A percentile compares a stretch with the other conserved stretches of the same genome.
Conservation (phyloP, 2,329 filamentous ascomycete genomes). For the Microdochium trichocladiopsis region DNA sequence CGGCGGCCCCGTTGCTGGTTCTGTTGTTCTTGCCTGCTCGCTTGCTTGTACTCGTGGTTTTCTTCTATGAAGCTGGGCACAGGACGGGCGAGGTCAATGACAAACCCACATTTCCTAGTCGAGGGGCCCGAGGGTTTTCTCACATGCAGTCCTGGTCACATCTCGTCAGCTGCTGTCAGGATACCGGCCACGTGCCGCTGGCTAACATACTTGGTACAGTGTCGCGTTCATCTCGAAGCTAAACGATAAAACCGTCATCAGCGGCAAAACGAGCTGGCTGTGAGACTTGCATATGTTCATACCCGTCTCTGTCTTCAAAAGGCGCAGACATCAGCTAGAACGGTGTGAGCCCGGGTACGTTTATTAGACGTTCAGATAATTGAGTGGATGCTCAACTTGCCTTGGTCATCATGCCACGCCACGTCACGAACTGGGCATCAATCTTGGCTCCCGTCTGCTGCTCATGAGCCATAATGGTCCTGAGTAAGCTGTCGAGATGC, state of each 20-base stretch:
- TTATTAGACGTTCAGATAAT: background rate
- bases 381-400: constrained; percentile 33
- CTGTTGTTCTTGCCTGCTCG: constrained; percentile 52
- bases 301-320: constrained; percentile 76
- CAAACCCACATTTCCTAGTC: background rate
- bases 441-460: constrained; percentile 58
- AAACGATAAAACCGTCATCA: constrained; percentile 5
- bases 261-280: background rate
- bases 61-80: constrained; percentile 82
- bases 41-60: constrained; percentile 66
- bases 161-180: constrained; percentile 1
- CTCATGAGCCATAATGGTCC: constrained; percentile 69
- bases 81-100: background rate
- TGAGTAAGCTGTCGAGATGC: constrained; percentile 78
- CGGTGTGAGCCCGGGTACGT: constrained; percentile 2
- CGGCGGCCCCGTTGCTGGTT: constrained; percentile 38
- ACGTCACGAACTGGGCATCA: constrained; percentile 78
- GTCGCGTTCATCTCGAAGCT: constrained; percentile 97
- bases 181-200: background rate
- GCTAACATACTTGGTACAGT: constrained; percentile 66
- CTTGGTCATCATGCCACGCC: constrained; percentile 99
- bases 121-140: constrained; percentile 11
- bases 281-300: constrained; percentile 28
- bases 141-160: constrained; percentile 44
- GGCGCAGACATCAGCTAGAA: constrained; percentile 74